These are phyloP conservation scores for Blastobotrys persicus DNA, from an alignment of 1,139 yeast genomes.

Conservation along the genomic window DNA sequence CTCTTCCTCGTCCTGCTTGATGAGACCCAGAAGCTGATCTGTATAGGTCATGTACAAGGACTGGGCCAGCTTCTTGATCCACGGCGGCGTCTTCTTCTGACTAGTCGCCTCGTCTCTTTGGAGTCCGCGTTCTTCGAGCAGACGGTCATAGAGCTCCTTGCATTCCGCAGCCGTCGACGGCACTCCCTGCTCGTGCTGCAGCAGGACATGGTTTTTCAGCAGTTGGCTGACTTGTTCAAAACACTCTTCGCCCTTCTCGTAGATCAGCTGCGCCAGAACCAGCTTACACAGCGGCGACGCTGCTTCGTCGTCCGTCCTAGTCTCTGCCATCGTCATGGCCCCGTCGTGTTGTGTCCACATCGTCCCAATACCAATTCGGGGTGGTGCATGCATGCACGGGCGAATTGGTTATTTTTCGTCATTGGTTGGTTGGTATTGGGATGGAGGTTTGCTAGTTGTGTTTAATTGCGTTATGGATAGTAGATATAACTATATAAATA, in stretches of 20 bases:
- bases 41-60: conserved; percentile 32
- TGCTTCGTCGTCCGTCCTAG: not conserved
- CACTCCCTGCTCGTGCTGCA: conserved; percentile 21
- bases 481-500: too few relatives aligned
- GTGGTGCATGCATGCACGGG: not conserved
- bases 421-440: too few relatives aligned
- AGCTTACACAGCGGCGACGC: conserved; percentile 31
- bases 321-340: too few relatives aligned
- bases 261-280: conserved; percentile 37
- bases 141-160: conserved; percentile 26
- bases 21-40: conserved; percentile 27
- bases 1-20: conserved; percentile 32
- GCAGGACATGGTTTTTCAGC: conserved; percentile 36
- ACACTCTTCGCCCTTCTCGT: conserved; percentile 35
- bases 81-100: conserved; percentile 24
- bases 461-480: too few relatives aligned
- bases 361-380: too few relatives aligned
- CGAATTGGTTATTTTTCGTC: too few relatives aligned
- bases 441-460: too few relatives aligned
- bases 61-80: conserved; percentile 35
- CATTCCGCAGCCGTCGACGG: conserved; percentile 24
- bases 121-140: conserved; percentile 30
- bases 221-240: conserved; percentile 32
- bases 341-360: too few relatives aligned
- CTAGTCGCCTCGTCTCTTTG: conserved; percentile 18